Base-by-base conservation (phyloP, 495 filamentous ascomycete genomes). In the Penicillium nucicola region DNA sequence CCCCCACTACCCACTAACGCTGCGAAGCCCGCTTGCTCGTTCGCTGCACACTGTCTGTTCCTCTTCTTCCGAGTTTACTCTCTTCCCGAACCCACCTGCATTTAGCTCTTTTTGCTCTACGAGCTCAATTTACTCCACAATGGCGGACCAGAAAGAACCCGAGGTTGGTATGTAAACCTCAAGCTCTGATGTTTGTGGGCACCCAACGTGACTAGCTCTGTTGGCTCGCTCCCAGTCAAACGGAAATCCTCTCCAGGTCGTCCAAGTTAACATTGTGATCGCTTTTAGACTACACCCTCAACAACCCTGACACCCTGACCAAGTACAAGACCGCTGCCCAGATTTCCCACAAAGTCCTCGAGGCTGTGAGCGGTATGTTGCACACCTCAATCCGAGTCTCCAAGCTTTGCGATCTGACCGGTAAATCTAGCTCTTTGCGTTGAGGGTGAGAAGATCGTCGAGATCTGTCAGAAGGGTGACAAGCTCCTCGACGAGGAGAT, bases 321-420 rank as follows among this genome's bases (percentile, higher is more conserved):
- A 98, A 97, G 78, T 98, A 98, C 79, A 97, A 95, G 81, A 89
- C 86, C 55, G 95, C 93, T 33, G 93, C 89, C 42, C 78, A 83
- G 60, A 97, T 98, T 72, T 93, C 93, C 32, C 89, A 96, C 67
- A 93, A 90, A 74, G 92, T 95, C 52, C 84, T 98, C 34, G 88
- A 91, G 52, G 84, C 86, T 52, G 92, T 98, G 51, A 77, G 78
- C 67, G 77, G 82, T 84, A 67, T 50, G 71, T 66, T 39, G 20
- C 42, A 30, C 48, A 51, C 17, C 22, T 11, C 19, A 8, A 19
- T 12, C 46, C 6, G 40, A 23, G 17, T 13, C 22, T 10, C 32
- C 30, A 13, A 2, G 15, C 11, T 8, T 31, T 48, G 25, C 23
- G 35, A 40, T 52, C 59, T 75, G 62, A 76, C 37, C 14, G 25